phyloP scores from a whole-genome alignment of 345 rosid species.

The Pistacia vera region DNA sequence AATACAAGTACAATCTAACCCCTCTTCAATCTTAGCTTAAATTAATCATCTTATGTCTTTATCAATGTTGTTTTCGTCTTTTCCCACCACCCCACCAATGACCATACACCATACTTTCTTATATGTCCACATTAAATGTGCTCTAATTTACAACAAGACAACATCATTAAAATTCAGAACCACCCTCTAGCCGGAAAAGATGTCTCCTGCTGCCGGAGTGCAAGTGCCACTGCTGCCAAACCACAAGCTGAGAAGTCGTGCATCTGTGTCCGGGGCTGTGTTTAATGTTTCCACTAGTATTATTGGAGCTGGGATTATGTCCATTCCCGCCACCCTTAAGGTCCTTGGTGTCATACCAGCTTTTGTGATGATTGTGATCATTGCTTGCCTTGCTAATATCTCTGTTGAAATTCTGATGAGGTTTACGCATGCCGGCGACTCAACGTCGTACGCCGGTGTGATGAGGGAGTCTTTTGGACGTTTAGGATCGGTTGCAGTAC shows the following conservation, averaged over 20 bases:
- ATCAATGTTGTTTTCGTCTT: conserved; percentile 26
- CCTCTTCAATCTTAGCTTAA: background rate
- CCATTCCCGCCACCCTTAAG: conserved; percentile 81
- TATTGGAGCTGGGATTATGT: conserved; percentile 93
- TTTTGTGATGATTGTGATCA: conserved; percentile 44
- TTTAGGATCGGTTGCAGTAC: conserved; percentile 59
- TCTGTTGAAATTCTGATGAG: conserved; percentile 80
- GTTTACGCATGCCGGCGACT: conserved; percentile 56
- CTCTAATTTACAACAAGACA: conserved; percentile 35
- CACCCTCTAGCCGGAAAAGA: conserved; percentile 17
- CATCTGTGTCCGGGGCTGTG: conserved; percentile 73
- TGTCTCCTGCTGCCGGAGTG: conserved; percentile 50
- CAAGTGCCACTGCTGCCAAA: conserved; percentile 56
- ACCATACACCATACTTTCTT: background rate
- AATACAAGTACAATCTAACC: conserved; percentile 16
- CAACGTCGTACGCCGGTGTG: conserved; percentile 74
- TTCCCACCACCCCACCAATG: background rate
- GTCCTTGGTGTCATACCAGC: conserved; percentile 89
- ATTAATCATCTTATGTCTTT: background rate
- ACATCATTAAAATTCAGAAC: background rate
- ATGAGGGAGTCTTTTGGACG: conserved; percentile 85
- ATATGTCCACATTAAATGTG: conserved; percentile 3
- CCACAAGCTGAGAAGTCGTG: conserved; percentile 30
- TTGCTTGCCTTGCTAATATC: conserved; percentile 70
- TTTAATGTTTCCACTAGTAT: conserved; percentile 87